A percentile compares a stretch with the other conserved stretches of the same genome.
Evolutionary conservation across 164 flowering plant species (phyloP).

Genomic region (Umbilicus rupestris): DNA sequence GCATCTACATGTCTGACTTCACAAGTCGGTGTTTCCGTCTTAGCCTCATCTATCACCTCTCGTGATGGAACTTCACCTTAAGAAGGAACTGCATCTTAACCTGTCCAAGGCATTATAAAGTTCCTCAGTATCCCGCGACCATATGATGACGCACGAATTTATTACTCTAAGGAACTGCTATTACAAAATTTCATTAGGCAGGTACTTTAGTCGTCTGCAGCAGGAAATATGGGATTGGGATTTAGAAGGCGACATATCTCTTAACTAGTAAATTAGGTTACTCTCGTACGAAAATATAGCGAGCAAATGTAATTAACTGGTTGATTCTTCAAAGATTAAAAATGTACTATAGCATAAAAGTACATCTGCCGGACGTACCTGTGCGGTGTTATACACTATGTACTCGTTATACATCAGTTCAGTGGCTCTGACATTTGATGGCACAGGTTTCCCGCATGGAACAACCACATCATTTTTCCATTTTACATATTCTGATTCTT

Average conservation of each 20-base stretch:
- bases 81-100: constrained; percentile 95
- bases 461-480: constrained; percentile 85
- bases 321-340: neutral
- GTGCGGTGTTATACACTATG: constrained; percentile 82
- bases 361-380: constrained; percentile 37
- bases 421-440: constrained; percentile 60
- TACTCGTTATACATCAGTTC: constrained; percentile 93
- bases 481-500: constrained; percentile 48
- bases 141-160: neutral
- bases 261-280: neutral
- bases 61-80: constrained; percentile 89
- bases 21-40: neutral
- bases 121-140: constrained; percentile 2
- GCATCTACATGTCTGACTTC: neutral
- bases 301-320: neutral
- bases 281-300: neutral
- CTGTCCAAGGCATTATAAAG: constrained; percentile 28
- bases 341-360: neutral
- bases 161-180: neutral
- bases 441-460: constrained; percentile 85
- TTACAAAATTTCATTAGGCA: neutral
- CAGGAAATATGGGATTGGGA: neutral
- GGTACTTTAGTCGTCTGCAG: neutral
- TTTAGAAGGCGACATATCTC: neutral
- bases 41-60: constrained; percentile 28